Conservation (phyloP, 345 rosid genomes). For the Excoecaria cochinchinensis region DNA sequence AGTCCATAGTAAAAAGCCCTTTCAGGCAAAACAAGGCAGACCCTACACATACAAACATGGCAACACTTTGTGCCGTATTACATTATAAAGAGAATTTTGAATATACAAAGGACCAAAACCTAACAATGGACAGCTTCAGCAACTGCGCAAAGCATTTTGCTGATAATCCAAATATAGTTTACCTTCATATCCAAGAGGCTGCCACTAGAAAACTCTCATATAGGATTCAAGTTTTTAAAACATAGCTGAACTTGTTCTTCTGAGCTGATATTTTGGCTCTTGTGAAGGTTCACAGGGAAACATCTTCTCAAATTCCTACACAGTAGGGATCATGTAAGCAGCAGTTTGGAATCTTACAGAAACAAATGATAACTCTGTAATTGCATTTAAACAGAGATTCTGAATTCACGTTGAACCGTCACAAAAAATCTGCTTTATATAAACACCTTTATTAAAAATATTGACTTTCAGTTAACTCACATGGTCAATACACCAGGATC, state of each 20-base stretch:
- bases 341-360: not conserved
- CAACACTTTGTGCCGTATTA: conserved; percentile 17
- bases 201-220: conserved; percentile 19
- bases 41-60: conserved; percentile 22
- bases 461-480: not conserved
- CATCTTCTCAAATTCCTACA: conserved; percentile 46
- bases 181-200: conserved; percentile 17
- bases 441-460: not conserved
- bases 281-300: conserved; percentile 20
- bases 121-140: not conserved
- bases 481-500: not conserved
- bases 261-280: conserved; percentile 45
- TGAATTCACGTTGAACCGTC: not conserved
- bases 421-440: not conserved
- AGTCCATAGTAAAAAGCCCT: not conserved
- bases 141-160: conserved; percentile 6
- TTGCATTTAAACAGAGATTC: not conserved
- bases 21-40: not conserved
- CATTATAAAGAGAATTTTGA: conserved; percentile 7
- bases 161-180: conserved; percentile 12
- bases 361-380: not conserved
- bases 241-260: conserved; percentile 55
- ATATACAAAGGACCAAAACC: conserved; percentile 26
- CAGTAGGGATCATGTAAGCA: not conserved
- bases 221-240: conserved; percentile 24